Base-by-base conservation (phyloP, 768 basidiomycete genomes). In the Pulveroboletus sp. region DNA sequence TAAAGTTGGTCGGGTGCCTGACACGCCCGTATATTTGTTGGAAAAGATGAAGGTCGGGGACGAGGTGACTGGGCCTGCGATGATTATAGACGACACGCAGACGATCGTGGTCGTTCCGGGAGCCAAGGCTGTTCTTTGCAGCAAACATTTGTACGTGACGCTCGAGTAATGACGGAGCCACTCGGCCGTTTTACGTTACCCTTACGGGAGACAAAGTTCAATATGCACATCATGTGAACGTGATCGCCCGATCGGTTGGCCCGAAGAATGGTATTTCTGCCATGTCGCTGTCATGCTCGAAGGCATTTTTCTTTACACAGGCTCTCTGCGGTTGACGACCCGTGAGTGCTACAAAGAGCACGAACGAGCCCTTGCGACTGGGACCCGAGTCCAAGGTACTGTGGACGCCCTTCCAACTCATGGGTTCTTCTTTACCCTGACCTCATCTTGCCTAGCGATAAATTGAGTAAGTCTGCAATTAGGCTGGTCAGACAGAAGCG, bases 21-120 rank as follows among this genome's bases (percentile, higher is more conserved):
- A 89, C 52, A 89, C 89, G 0, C 93, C 93, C 0, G 86, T 97
- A 22, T 95, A 76, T 65, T 61, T 84, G 58, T 70, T 97, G 52
- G 80, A 80, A 36, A 70, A 72, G 13, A 68, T 97, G 49, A 72
- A 71, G 0, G 71, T 83, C 12, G 93, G 93, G 4, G 86, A 92
- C 49, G 71, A 75, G 34, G 72, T 95, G 23, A 68, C 78, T 37
- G 95, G 94, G 8, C 93, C 95, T 9, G 91, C 93, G 30, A 86
- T 97, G 80, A 86, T 98, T 53, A 89, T 96, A 59, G 94, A 98
- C 67, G 76, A 90, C 57, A 97, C 94, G 19, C 95, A 96, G 73
- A 96, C 94, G 20, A 90, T 97, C 52, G 86, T 98, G 27, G 69
- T 98, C 5, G 81, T 92, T 19, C 87, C 90, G 0, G 81, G 77